phyloP scores from a whole-genome alignment of 1,284 basidiomycete species.

The Leccinum solheimii region DNA sequence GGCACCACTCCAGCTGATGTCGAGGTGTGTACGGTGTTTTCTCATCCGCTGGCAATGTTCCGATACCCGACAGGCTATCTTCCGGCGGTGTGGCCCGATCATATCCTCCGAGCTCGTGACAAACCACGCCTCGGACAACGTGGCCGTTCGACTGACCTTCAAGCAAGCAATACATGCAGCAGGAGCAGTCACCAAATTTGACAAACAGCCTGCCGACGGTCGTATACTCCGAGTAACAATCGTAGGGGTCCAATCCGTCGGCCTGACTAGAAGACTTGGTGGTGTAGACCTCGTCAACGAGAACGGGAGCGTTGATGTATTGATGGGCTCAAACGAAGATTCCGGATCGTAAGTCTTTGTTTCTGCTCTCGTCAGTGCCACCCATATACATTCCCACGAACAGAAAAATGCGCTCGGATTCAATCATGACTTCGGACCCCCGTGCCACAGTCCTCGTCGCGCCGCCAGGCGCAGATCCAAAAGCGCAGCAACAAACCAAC shows the following conservation, averaged over 20 bases:
- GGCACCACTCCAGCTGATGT: slow-evolving; percentile 86
- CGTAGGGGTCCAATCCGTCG: slow-evolving; percentile 50
- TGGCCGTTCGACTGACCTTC: slow-evolving; percentile 73
- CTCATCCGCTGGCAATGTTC: not conserved
- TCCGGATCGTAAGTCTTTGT: slow-evolving; percentile 54
- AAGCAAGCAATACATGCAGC: slow-evolving; percentile 64
- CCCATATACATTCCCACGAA: not conserved
- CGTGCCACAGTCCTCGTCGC: slow-evolving; percentile 68
- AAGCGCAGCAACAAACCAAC: slow-evolving; percentile 48
- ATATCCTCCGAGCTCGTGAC: slow-evolving; percentile 51
- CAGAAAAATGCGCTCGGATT: slow-evolving; percentile 87
- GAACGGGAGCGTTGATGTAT: slow-evolving; percentile 66
- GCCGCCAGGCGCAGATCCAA: slow-evolving; percentile 65
- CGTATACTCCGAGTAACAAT: slow-evolving; percentile 66
- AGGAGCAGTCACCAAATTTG: slow-evolving; percentile 70
- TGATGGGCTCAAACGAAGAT: slow-evolving; percentile 52
- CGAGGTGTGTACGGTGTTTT: slow-evolving; percentile 43
- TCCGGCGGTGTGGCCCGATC: slow-evolving; percentile 76
- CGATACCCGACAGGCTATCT: slow-evolving; percentile 60
- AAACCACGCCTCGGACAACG: slow-evolving; percentile 42
- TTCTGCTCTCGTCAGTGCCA: not conserved
- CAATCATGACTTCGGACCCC: slow-evolving; percentile 65
- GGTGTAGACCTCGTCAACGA: slow-evolving; percentile 59
- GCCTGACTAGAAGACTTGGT: slow-evolving; percentile 40
- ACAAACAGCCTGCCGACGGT: slow-evolving; percentile 82